These are phyloP conservation scores for Eimeria maxima DNA, from an alignment of 169 alveolate species.

Conservation along the genomic window DNA sequence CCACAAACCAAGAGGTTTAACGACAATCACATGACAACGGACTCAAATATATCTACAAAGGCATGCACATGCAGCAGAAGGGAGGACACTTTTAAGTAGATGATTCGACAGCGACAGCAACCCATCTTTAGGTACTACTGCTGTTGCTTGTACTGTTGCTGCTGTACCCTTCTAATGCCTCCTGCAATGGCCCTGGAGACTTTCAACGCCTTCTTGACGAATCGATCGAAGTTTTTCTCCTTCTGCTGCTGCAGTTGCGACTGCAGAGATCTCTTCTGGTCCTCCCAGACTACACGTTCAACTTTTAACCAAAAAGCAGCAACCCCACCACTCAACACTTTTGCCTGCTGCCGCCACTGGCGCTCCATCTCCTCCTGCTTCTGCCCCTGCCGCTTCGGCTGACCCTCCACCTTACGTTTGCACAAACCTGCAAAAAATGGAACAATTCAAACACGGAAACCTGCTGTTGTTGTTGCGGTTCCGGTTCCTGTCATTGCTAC, in stretches of 20 bases:
- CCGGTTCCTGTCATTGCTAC: too few species aligned
- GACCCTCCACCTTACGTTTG: constrained; percentile 42
- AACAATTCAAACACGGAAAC: background rate
- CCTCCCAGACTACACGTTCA: constrained; percentile 76
- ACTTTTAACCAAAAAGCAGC: constrained; percentile 61
- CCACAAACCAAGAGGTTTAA: too few species aligned
- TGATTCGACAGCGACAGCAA: too few species aligned
- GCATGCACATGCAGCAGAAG: background rate
- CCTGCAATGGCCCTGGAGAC: constrained; percentile 23
- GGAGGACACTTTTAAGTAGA: background rate
- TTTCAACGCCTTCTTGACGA: constrained; percentile 52
- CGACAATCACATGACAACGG: too few species aligned
- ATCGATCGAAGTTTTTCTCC: constrained; percentile 59
- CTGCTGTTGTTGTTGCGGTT: background rate
- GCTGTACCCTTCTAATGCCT: constrained; percentile 26
- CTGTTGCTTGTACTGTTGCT: too few species aligned
- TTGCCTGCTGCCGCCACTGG: constrained; percentile 54
- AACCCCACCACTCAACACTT: constrained; percentile 29
- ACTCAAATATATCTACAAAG: background rate
- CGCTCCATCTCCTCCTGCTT: constrained; percentile 46
- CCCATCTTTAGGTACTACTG: too few species aligned
- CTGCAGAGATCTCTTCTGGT: constrained; percentile 69
- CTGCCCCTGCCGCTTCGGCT: constrained; percentile 46
- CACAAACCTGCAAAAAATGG: constrained; percentile 34
- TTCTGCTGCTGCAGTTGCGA: constrained; percentile 78